phyloP scores from a whole-genome alignment of 1,284 basidiomycete genomes.

The Ganoderma sp. region DNA sequence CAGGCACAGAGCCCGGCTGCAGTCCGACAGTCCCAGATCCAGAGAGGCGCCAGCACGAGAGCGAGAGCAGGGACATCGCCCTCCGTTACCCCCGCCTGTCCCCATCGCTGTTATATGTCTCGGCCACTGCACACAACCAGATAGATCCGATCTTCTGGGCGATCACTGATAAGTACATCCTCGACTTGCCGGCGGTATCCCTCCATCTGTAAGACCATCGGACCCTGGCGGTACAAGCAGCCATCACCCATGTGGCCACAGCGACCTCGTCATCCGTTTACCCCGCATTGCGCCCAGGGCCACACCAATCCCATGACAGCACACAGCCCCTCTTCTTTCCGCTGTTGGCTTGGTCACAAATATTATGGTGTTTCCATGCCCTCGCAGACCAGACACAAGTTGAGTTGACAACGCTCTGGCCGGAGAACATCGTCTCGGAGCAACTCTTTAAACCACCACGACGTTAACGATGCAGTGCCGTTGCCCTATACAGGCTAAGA shows the following conservation, averaged over 20 bases:
- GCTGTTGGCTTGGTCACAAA: background rate
- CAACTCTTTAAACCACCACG: background rate
- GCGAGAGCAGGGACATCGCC: background rate
- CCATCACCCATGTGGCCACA: conserved; percentile 5
- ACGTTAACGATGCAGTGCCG: background rate
- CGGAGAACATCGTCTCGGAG: background rate
- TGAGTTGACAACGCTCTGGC: background rate
- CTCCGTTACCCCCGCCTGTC: background rate
- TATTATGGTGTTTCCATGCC: background rate
- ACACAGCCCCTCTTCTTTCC: background rate
- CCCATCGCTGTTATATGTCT: conserved; percentile 5
- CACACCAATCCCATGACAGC: background rate
- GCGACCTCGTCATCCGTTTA: conserved; percentile 7
- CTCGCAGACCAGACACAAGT: background rate
- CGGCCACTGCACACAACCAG: background rate
- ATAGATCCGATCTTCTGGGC: conserved; percentile 6
- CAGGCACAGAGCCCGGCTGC: conserved; percentile 4
- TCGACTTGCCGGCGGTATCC: conserved; percentile 3
- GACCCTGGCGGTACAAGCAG: background rate
- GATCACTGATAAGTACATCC: conserved; percentile 2
- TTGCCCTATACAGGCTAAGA: background rate
- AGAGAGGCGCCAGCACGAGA: background rate
- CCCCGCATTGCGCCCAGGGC: background rate
- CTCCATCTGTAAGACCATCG: background rate
- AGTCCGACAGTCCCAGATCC: background rate